A percentile compares a stretch with the other conserved stretches of the same genome.
These are phyloP conservation scores for Diutina pseudorugosa DNA, from an alignment of 1,139 yeast genomes.

Conservation along the genomic window DNA sequence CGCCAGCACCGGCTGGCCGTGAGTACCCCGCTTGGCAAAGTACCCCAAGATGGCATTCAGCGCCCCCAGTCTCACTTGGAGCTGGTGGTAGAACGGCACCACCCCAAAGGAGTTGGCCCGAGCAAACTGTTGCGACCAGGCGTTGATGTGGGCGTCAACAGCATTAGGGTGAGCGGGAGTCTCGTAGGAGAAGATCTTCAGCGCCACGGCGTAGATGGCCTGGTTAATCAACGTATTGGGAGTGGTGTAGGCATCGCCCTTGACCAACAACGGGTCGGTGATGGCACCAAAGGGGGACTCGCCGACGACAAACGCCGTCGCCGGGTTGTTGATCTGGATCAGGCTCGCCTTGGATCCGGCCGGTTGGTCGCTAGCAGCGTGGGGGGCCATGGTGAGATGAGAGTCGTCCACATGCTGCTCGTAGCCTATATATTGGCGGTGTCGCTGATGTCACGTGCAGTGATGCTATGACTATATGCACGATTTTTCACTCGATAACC, in stretches of 20 bases:
- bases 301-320: background rate
- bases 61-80: conserved; percentile 80
- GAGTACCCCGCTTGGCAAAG: conserved; percentile 19
- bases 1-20: conserved; percentile 33
- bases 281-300: conserved; percentile 39
- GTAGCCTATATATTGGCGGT: background rate
- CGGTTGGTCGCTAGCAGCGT: background rate
- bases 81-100: conserved; percentile 44
- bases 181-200: conserved; percentile 59
- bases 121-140: conserved; percentile 46
- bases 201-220: conserved; percentile 49
- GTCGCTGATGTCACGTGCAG: background rate
- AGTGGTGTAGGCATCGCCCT: conserved; percentile 43
- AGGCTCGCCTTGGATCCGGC: background rate
- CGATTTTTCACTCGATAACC: background rate
- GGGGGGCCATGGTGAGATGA: background rate
- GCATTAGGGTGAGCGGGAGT: conserved; percentile 50
- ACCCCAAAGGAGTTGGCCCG: conserved; percentile 42
- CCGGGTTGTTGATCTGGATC: background rate
- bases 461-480: background rate
- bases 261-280: conserved; percentile 41
- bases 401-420: background rate
- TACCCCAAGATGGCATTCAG: conserved; percentile 72
- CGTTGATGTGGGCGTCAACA: conserved; percentile 45
- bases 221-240: conserved; percentile 56